phyloP scores from a whole-genome alignment of 2,329 filamentous ascomycete species.

The Pseudopithomyces maydicus region DNA sequence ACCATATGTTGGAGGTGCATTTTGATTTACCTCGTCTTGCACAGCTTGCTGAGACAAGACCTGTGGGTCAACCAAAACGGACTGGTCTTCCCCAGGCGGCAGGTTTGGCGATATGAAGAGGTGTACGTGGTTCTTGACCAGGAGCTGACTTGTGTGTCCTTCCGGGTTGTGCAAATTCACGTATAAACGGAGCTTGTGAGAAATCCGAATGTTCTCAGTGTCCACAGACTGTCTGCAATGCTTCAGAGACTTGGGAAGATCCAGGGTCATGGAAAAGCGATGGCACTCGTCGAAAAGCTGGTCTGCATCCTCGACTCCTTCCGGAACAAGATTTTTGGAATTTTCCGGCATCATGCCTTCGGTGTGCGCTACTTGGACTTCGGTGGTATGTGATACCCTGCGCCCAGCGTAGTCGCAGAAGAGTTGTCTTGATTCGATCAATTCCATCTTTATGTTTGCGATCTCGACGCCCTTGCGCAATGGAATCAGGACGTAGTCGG shows the following conservation, averaged over 20 bases:
- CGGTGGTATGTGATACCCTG: constrained; percentile 35
- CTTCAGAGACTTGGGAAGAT: constrained; percentile 80
- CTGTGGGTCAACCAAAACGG: constrained; percentile 59
- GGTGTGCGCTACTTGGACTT: constrained; percentile 37
- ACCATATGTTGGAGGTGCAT: constrained; percentile 91
- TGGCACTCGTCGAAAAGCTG: constrained; percentile 61
- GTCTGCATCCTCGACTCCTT: constrained; percentile 39
- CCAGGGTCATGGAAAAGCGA: constrained; percentile 62
- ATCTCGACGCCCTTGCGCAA: constrained; percentile 86
- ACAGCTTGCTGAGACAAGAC: constrained; percentile 48
- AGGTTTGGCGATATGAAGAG: constrained; percentile 96
- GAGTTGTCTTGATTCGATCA: constrained; percentile 66
- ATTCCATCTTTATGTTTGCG: constrained; percentile 78
- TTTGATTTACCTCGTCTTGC: constrained; percentile 62
- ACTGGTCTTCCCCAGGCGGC: constrained; percentile 84
- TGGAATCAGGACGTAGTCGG: constrained; percentile 87
- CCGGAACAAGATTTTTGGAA: constrained; percentile 34
- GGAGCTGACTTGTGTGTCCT: constrained; percentile 90
- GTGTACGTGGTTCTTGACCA: constrained; percentile 86
- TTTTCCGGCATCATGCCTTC: constrained; percentile 44
- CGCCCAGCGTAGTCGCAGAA: constrained; percentile 52
- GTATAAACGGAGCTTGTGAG: constrained; percentile 90
- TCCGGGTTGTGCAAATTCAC: constrained; percentile 94
- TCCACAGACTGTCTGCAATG: constrained; percentile 90
- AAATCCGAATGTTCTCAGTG: constrained; percentile 84